Evolutionary conservation across 108 stramenopile species (phyloP).

Genomic region (Mediolabrus comicus): DNA sequence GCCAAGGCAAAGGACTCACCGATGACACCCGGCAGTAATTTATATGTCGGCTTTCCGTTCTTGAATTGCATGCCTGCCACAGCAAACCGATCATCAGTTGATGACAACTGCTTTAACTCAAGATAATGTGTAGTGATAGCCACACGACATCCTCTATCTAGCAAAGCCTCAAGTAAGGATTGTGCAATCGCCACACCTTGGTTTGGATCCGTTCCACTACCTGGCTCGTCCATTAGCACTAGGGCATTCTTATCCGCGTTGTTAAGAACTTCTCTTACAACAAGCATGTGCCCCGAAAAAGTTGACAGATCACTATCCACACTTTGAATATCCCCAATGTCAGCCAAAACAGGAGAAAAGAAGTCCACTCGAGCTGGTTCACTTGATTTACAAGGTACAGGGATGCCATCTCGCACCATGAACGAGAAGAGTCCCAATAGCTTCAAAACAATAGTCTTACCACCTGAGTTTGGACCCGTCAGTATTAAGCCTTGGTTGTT

Average conservation of each 20-base stretch:
- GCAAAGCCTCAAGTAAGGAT: constrained; percentile 85
- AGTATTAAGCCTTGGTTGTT: constrained; percentile 83
- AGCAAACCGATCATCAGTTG: constrained; percentile 81
- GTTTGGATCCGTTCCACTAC: constrained; percentile 91
- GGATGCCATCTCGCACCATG: constrained; percentile 88
- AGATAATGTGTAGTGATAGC: constrained; percentile 94
- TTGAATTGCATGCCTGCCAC: constrained; percentile 78
- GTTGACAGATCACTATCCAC: constrained; percentile 93
- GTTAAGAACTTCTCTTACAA: constrained; percentile 78
- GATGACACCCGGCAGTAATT: constrained; percentile 82
- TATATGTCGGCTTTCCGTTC: constrained; percentile 87
- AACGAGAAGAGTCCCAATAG: constrained; percentile 86
- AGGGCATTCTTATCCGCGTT: constrained; percentile 67
- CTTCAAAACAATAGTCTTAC: constrained; percentile 93
- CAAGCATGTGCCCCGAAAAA: constrained; percentile 91
- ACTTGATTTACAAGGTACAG: constrained; percentile 60
- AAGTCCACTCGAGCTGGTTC: constrained; percentile 76
- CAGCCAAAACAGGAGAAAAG: constrained; percentile 88
- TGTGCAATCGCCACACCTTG: constrained; percentile 97
- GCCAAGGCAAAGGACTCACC: constrained; percentile 93
- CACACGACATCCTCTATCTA: constrained; percentile 83
- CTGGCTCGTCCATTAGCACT: constrained; percentile 95
- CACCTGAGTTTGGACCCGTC: constrained; percentile 93
- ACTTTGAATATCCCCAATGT: constrained; percentile 94
- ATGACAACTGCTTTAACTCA: constrained; percentile 90